phyloP scores from a whole-genome alignment of 2,329 filamentous ascomycete species.

The Fusarium newnesense region DNA sequence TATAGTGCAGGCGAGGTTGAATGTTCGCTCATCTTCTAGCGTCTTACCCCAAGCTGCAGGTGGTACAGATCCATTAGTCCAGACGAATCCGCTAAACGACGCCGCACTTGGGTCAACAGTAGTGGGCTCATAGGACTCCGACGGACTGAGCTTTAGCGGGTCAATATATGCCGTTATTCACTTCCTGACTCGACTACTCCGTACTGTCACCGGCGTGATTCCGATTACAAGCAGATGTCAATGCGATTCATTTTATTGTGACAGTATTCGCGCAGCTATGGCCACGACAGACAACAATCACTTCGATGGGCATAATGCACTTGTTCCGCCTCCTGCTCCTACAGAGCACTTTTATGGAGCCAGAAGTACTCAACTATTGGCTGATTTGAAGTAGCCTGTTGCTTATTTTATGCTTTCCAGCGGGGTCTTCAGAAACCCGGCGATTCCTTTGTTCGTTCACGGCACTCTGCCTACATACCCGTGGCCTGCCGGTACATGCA shows the following conservation, averaged over 20 bases:
- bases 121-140: constrained; percentile 14
- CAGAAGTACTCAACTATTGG: constrained; percentile 16
- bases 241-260: constrained; percentile 31
- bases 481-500: constrained; percentile 43
- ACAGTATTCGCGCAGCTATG: constrained; percentile 24
- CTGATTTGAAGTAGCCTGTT: constrained; percentile 1
- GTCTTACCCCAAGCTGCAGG: constrained; percentile 38
- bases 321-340: not conserved
- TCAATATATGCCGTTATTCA: constrained; percentile 22
- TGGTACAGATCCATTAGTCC: constrained; percentile 23
- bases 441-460: constrained; percentile 27
- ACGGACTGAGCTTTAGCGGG: constrained; percentile 11
- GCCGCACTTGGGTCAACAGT: constrained; percentile 25
- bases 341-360: constrained; percentile 3
- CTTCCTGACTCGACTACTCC: constrained; percentile 24
- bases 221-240: constrained; percentile 34
- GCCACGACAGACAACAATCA: constrained; percentile 19
- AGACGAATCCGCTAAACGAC: constrained; percentile 9
- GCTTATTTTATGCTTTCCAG: not conserved
- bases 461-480: constrained; percentile 30
- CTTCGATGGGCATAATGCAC: constrained; percentile 1
- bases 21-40: constrained; percentile 37
- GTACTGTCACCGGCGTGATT: constrained; percentile 26
- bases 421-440: constrained; percentile 20
- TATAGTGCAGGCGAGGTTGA: constrained; percentile 1